Evolutionary conservation across 306 rosid genomes (phyloP).

Genomic region (Inga leiocalycina): DNA sequence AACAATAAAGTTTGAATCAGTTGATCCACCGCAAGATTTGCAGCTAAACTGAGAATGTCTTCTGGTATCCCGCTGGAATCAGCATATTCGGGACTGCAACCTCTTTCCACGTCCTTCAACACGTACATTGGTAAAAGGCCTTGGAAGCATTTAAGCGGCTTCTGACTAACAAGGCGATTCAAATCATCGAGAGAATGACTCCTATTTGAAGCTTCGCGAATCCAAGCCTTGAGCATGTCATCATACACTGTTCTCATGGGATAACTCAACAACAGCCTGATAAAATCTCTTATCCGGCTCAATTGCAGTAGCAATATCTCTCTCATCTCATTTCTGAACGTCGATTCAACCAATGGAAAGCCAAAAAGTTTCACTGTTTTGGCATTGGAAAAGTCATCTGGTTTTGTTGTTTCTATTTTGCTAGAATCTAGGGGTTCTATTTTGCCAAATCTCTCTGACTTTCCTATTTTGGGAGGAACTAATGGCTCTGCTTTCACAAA

Average conservation of each 20-base stretch:
- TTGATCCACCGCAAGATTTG: constrained; percentile 9
- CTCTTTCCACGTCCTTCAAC: background rate
- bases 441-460: too few relatives aligned
- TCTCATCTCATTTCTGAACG: background rate
- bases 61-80: background rate
- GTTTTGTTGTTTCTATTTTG: too few relatives aligned
- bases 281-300: background rate
- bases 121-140: constrained; percentile 25
- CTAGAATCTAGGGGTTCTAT: too few relatives aligned
- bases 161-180: background rate
- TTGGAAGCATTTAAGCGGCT: background rate
- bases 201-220: background rate
- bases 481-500: too few relatives aligned
- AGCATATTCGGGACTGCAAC: background rate
- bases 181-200: background rate
- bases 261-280: background rate
- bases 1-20: too few relatives aligned
- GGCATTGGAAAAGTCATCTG: too few relatives aligned
- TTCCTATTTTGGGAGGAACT: too few relatives aligned
- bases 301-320: background rate
- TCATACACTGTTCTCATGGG: background rate
- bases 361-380: background rate
- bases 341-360: background rate
- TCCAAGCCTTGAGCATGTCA: background rate
- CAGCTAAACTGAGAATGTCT: constrained; percentile 5